Base-by-base conservation (phyloP, 129 eudicot genomes). In the Glebionis coronaria region DNA sequence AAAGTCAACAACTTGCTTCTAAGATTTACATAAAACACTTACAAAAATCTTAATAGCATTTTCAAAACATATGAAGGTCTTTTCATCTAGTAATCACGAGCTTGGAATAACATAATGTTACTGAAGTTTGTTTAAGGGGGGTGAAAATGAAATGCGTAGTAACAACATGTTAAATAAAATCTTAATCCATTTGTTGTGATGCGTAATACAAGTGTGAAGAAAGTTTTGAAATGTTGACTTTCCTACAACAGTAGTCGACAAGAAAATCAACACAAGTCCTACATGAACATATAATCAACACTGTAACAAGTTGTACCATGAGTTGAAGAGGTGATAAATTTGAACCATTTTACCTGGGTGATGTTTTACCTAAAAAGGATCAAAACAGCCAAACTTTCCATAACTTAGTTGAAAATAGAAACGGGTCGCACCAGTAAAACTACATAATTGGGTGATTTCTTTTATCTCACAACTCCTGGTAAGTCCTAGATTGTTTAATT, bases 171-270 rank as follows among this genome's bases (percentile, higher is more conserved):
- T n/a, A n/a, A n/a, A n/a, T n/a, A n/a, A n/a, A n/a, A n/a, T n/a
- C n/a, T n/a, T n/a, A n/a, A n/a, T n/a, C 25, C 25, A 1, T 23
- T 23, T 23, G 25, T 2, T 0, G 25, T 2, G 25, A 23, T 23
- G 25, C 25, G 2, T 23, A 23, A 23, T 18, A 14, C 3, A 55
- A n/a, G 12, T 54, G 15, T 2, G 1, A 66, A 46, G 56, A 25
- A 66, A 67, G 61, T 67, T n/a, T n/a, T 46, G 19, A 28, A 52
- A 13, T 52, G 61, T 67, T 27, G 61, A 67, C 51, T 67, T 67
- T 4, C 50, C 51, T 40, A 4, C 12, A 11, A 51, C 8, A 62
- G 40, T 44, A 57, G 44, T 57, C 63, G 27, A 3, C 11, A 57
- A 57, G 19, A 27, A 28, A 27, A 19, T 57, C 63, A 57, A 11